Evolutionary conservation across 805 yeast genomes (phyloP).

Genomic region (Millerozyma acaciae): DNA sequence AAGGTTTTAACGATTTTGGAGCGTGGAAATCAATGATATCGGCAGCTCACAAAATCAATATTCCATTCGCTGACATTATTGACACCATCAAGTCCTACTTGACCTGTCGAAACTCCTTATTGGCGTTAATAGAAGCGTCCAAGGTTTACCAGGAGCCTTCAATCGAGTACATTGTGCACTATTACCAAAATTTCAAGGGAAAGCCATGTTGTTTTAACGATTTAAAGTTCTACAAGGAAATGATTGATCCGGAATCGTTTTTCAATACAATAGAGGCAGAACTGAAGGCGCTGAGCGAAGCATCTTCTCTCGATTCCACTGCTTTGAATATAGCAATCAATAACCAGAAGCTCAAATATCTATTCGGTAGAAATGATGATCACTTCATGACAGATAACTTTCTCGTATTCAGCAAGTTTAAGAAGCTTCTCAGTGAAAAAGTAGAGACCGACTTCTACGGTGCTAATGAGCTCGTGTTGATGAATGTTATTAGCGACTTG

Average conservation of each 20-base stretch:
- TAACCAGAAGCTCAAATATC: conserved; percentile 46
- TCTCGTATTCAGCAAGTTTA: conserved; percentile 17
- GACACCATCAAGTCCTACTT: conserved; percentile 7
- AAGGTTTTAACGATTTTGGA: conserved; percentile 67
- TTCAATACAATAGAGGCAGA: conserved; percentile 18
- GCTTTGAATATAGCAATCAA: conserved; percentile 31
- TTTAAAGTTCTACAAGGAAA: conserved; percentile 31
- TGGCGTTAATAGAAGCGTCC: conserved; percentile 25
- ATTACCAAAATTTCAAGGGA: conserved; percentile 43
- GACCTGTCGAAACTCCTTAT: conserved; percentile 24
- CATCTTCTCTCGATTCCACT: conserved; percentile 5
- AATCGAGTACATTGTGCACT: conserved; percentile 29
- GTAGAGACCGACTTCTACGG: conserved; percentile 65
- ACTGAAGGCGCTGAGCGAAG: conserved; percentile 8
- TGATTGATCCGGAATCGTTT: conserved; percentile 10
- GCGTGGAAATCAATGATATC: conserved; percentile 61
- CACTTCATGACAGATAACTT: conserved; percentile 14
- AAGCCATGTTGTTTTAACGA: conserved; percentile 69
- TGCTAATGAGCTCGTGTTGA: conserved; percentile 62
- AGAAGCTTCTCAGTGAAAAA: conserved; percentile 32
- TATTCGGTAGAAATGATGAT: conserved; percentile 9
- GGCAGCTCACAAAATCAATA: conserved; percentile 37
- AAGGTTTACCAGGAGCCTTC: conserved; percentile 18
- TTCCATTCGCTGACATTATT: conserved; percentile 27
- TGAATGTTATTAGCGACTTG: conserved; percentile 39